These are phyloP conservation scores for Penicillium lividum DNA, from an alignment of 495 filamentous ascomycete genomes.

Conservation along the genomic window DNA sequence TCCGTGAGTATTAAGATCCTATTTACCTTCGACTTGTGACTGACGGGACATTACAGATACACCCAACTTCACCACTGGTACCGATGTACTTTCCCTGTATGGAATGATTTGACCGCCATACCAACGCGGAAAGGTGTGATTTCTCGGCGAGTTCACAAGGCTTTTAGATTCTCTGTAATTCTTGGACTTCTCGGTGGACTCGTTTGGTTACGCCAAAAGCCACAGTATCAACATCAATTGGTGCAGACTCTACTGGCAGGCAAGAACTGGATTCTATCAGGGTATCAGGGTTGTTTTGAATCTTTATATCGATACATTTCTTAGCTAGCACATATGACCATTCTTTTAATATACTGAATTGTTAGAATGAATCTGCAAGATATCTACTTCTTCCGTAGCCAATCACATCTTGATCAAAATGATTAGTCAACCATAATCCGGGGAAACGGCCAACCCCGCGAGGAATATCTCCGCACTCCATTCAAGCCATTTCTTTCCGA, in stretches of 20 bases:
- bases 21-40: slow-evolving; percentile 2
- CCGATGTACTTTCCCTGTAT: slow-evolving; percentile 57
- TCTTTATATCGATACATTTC: not conserved
- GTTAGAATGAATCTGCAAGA: not conserved
- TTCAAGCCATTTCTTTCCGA: slow-evolving; percentile 22
- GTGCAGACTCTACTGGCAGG: slow-evolving; percentile 18
- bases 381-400: slow-evolving; percentile 1
- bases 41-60: slow-evolving; percentile 32
- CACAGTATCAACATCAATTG: slow-evolving; percentile 15
- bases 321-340: not conserved
- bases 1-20: slow-evolving; percentile 47
- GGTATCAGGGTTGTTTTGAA: not conserved
- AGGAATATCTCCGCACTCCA: slow-evolving; percentile 49
- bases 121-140: slow-evolving; percentile 49
- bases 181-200: slow-evolving; percentile 21
- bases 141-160: slow-evolving; percentile 24
- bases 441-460: slow-evolving; percentile 45
- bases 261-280: slow-evolving; percentile 15
- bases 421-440: slow-evolving; percentile 34
- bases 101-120: slow-evolving; percentile 54
- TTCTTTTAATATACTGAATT: not conserved
- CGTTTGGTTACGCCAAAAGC: slow-evolving; percentile 22
- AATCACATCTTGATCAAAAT: slow-evolving; percentile 10
- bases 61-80: slow-evolving; percentile 51
- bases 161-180: slow-evolving; percentile 22